phyloP scores from a whole-genome alignment of 306 rosid genomes.

The Vigna unguiculata region DNA sequence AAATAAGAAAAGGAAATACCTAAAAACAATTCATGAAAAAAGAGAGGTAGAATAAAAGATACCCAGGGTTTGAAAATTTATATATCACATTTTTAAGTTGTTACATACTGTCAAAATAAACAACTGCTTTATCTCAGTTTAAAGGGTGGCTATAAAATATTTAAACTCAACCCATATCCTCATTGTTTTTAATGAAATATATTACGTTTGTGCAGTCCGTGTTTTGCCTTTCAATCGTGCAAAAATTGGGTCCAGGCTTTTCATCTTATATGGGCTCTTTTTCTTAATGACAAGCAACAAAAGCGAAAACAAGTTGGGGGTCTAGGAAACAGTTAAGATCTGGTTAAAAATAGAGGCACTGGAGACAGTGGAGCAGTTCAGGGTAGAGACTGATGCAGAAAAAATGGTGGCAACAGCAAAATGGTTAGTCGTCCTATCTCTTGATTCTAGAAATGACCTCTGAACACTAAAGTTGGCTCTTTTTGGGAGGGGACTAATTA shows the following conservation, averaged over 20 bases:
- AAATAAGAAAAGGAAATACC: neutral
- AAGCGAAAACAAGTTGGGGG: neutral
- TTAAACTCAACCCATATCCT: neutral
- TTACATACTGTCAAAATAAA: neutral
- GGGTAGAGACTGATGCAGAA: neutral
- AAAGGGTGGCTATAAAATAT: neutral
- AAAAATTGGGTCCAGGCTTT: neutral
- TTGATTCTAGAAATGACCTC: neutral
- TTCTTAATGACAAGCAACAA: neutral
- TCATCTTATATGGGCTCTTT: neutral
- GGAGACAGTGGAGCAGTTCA: neutral
- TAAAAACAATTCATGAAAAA: slow-evolving; percentile 3
- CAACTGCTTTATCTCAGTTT: neutral
- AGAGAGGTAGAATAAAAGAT: neutral
- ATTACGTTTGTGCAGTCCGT: neutral
- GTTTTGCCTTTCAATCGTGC: neutral
- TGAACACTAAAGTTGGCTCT: neutral
- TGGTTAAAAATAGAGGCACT: neutral
- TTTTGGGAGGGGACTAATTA: neutral
- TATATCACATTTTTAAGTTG: neutral
- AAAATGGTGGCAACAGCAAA: neutral
- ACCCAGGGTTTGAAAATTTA: neutral
- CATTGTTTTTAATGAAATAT: neutral
- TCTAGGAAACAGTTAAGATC: neutral
- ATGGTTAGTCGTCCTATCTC: neutral